These are phyloP conservation scores for Rehmannia glutinosa DNA, from an alignment of 257 asterid species.

Conservation along the genomic window DNA sequence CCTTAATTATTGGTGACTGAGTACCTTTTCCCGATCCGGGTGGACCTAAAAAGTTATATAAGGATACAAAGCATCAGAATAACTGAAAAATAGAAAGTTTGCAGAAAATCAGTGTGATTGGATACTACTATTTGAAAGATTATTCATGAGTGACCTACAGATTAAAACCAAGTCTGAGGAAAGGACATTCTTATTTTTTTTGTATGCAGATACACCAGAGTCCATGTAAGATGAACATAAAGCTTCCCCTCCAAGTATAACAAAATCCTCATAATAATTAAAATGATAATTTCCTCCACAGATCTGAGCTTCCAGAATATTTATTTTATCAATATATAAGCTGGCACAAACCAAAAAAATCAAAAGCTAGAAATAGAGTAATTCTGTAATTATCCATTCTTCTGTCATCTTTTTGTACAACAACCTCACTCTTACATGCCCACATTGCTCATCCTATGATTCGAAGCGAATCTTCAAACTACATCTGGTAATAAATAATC, in stretches of 20 bases:
- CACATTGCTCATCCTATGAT: neutral
- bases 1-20: conserved; percentile 89
- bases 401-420: neutral
- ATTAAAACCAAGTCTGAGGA: neutral
- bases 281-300: neutral
- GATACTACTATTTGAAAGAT: neutral
- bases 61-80: conserved; percentile 15
- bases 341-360: neutral
- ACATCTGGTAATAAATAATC: neutral
- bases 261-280: neutral
- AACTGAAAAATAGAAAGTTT: neutral
- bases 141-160: neutral
- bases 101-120: too few relatives aligned
- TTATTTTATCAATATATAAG: neutral
- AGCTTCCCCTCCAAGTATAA: neutral
- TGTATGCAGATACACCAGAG: conserved; percentile 1
- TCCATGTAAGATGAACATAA: neutral
- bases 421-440: neutral
- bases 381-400: neutral
- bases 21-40: conserved; percentile 98
- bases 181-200: neutral
- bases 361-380: neutral
- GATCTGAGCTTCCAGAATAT: neutral
- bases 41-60: conserved; percentile 90
- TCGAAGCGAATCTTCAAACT: neutral